phyloP scores from a whole-genome alignment of 1,284 basidiomycete genomes.

The Boletus sp. region DNA sequence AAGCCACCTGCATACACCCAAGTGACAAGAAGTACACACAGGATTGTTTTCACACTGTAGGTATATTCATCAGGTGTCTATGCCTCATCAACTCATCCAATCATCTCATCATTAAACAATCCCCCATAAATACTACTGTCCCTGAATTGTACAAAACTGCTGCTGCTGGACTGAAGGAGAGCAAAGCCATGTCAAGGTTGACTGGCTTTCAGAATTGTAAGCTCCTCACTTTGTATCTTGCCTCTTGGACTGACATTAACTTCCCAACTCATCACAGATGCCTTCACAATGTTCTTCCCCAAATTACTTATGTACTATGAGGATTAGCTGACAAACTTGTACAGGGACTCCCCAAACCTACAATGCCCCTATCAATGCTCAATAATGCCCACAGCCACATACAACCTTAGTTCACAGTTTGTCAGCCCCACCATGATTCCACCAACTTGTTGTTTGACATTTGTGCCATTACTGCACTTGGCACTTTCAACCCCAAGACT shows the following conservation, averaged over 20 bases:
- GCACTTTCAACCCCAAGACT: too few relatives aligned
- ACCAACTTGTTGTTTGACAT: too few relatives aligned
- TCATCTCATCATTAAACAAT: too few relatives aligned
- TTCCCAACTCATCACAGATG: neutral
- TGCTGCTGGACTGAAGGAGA: neutral
- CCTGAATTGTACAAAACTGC: too few relatives aligned
- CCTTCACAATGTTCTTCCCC: neutral
- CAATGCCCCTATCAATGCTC: neutral
- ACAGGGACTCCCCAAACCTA: neutral
- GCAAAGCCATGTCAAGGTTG: neutral
- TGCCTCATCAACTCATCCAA: too few relatives aligned
- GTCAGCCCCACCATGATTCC: neutral
- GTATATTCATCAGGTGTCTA: too few relatives aligned
- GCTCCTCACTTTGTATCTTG: too few relatives aligned
- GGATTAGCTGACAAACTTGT: neutral
- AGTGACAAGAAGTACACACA: too few relatives aligned
- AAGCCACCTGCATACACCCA: too few relatives aligned
- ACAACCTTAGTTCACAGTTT: neutral
- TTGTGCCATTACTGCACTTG: too few relatives aligned
- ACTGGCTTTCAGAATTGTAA: slow-evolving; percentile 15
- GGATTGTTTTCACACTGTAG: too few relatives aligned
- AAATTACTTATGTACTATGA: neutral
- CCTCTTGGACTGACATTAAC: neutral
- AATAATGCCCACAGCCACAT: neutral
- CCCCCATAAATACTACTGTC: too few relatives aligned